phyloP scores from a whole-genome alignment of 495 filamentous ascomycete genomes.

The Evernia prunastri region DNA sequence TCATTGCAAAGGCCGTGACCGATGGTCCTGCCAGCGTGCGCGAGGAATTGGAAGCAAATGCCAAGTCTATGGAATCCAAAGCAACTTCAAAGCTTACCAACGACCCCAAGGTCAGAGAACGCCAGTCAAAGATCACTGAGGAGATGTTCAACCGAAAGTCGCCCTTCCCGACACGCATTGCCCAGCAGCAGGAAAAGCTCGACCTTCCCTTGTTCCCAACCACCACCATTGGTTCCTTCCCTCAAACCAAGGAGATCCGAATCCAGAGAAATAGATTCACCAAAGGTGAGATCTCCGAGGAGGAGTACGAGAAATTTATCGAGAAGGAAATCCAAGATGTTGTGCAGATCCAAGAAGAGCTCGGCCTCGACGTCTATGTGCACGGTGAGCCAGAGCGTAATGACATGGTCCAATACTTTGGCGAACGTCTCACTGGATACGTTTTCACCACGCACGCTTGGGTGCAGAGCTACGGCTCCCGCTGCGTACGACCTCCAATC shows the following conservation, averaged over 20 bases:
- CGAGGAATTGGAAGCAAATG: slow-evolving; percentile 86
- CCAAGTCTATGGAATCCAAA: slow-evolving; percentile 80
- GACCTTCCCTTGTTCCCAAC: slow-evolving; percentile 95
- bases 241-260: slow-evolving; percentile 97
- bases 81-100: slow-evolving; percentile 90
- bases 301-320: slow-evolving; percentile 96
- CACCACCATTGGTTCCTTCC: slow-evolving; percentile 98
- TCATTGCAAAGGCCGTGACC: slow-evolving; percentile 94
- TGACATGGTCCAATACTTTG: slow-evolving; percentile 99
- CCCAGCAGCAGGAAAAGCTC: slow-evolving; percentile 78
- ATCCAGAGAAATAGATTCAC: slow-evolving; percentile 92
- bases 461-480: slow-evolving; percentile 97
- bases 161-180: slow-evolving; percentile 71
- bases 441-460: slow-evolving; percentile 98
- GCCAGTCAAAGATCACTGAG: slow-evolving; percentile 76
- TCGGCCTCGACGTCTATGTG: slow-evolving; percentile 91
- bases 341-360: slow-evolving; percentile 94
- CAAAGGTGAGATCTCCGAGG: slow-evolving; percentile 88
- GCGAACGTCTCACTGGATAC: slow-evolving; percentile 92
- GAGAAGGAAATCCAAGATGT: slow-evolving; percentile 92
- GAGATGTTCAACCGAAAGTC: slow-evolving; percentile 89
- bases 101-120: slow-evolving; percentile 90
- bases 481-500: slow-evolving; percentile 95
- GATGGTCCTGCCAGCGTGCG: slow-evolving; percentile 80
- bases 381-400: slow-evolving; percentile 99